Percentiles rank a stretch among this genome's conserved stretches.
Evolutionary conservation across 345 rosid species (phyloP).

Genomic region (Clausena lansium): DNA sequence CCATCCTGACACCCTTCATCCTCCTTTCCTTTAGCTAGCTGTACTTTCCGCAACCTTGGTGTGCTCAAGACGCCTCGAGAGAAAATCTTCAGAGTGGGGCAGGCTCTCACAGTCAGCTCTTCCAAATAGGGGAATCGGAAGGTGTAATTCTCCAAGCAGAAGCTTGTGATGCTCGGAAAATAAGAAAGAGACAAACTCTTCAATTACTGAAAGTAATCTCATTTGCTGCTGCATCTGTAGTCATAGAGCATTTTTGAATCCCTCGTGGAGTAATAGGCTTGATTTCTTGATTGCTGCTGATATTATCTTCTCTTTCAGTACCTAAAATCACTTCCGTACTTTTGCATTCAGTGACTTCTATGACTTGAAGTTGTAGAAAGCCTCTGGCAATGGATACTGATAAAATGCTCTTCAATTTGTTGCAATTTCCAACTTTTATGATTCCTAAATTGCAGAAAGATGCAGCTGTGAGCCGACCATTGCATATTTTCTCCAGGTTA

Average conservation of each 20-base stretch:
- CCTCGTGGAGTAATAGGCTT: background rate
- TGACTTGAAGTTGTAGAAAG: conserved; percentile 18
- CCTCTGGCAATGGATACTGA: conserved; percentile 7
- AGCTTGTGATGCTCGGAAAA: background rate
- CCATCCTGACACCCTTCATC: too few relatives aligned
- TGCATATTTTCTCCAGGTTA: conserved; percentile 9
- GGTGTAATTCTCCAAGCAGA: background rate
- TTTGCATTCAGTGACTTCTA: conserved; percentile 15
- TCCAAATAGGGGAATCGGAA: background rate
- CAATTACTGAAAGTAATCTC: background rate
- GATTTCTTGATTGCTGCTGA: background rate
- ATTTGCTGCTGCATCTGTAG: background rate
- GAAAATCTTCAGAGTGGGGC: too few relatives aligned
- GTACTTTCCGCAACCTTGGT: too few relatives aligned
- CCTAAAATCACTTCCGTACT: conserved; percentile 16
- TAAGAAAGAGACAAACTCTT: background rate
- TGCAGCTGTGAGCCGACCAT: background rate
- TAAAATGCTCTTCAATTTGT: conserved; percentile 10
- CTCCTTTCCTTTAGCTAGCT: too few relatives aligned
- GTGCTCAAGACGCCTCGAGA: too few relatives aligned
- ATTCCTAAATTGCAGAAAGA: conserved; percentile 19
- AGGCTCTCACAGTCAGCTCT: background rate
- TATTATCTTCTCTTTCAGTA: background rate
- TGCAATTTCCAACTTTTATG: conserved; percentile 7
- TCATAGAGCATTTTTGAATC: background rate